Base-by-base conservation (phyloP, 2,329 filamentous ascomycete species). In the Phaeosphaeria sp. region DNA sequence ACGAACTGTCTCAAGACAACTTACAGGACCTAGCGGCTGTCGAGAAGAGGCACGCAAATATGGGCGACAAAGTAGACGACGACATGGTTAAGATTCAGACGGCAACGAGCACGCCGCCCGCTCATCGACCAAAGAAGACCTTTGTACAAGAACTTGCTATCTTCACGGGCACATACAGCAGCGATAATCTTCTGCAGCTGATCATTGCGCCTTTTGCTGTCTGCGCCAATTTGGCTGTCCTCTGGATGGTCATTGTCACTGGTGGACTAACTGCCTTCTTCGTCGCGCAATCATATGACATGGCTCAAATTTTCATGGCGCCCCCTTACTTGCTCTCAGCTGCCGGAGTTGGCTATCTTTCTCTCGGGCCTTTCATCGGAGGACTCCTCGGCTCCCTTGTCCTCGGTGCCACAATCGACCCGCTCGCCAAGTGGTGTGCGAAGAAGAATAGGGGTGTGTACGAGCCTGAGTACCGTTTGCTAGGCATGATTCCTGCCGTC, bases 391-490 rank as follows among this genome's bases (percentile, higher is more conserved):
- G 64, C 7, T 55, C 61, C 27, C 47, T 56, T 42, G 15, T 63
- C 3, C 42, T 64, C n/a, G 56, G 72, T 1, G 62, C 65, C 1
- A 65, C 73, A 10, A 68, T 74, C 9, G 79, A 81, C 55, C 75
- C 75, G 4, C 51, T 79, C 2, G 77, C 77, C 52, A 73, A 69
- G 42, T 81, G 74, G 69, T 77, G 83, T 54, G 79, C 82, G 3
- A 80, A 78, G 65, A 79, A 75, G 59, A 85, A 84, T 66, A 73
- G 72, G 20, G 83, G 83, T n/a, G 73, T 84, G 48, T 85, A 84
- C 68, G 83, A 85, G 64, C 83, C 83, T 5, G 83, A 85, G 63
- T 85, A 84, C 63, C 78, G 83, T 10, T 73, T 83, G 9, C 72
- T 81, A 6, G 60, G 53, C 25, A 65, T 67, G 63, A 64, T 78